Conservation (phyloP, 2,329 filamentous ascomycete genomes). For the Calonectria leucothoes region DNA sequence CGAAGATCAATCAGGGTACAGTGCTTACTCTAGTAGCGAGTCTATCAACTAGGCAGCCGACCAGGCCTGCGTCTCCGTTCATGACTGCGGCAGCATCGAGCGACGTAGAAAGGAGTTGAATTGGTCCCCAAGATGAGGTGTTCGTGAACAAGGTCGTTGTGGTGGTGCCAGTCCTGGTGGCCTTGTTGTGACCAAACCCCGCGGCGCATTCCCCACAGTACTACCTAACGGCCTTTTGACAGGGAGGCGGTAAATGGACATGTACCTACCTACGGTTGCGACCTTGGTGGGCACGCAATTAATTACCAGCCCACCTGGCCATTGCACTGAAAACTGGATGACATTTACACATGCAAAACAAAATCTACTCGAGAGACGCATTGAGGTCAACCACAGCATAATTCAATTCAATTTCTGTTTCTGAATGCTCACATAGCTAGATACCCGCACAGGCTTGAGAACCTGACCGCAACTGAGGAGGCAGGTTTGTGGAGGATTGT, state of each 20-base stretch:
- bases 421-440: neutral
- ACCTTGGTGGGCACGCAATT: conserved; percentile 5
- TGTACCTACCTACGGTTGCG: neutral
- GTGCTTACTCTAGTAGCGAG: conserved; percentile 68
- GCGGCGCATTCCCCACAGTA: conserved; percentile 22
- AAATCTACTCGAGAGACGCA: neutral
- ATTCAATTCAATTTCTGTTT: neutral
- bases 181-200: conserved; percentile 21
- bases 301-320: neutral
- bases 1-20: conserved; percentile 8
- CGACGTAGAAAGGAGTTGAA: conserved; percentile 24
- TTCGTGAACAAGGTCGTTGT: conserved; percentile 11
- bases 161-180: conserved; percentile 3
- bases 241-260: conserved; percentile 4
- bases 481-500: neutral
- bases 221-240: conserved; percentile 1
- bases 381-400: too few species aligned
- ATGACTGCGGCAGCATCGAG: conserved; percentile 52
- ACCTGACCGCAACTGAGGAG: neutral
- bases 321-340: neutral
- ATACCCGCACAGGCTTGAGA: neutral
- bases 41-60: conserved; percentile 72
- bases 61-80: conserved; percentile 70
- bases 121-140: conserved; percentile 18
- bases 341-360: neutral